Conservation (phyloP, 306 rosid species). For the Lithocarpus polystachyus region DNA sequence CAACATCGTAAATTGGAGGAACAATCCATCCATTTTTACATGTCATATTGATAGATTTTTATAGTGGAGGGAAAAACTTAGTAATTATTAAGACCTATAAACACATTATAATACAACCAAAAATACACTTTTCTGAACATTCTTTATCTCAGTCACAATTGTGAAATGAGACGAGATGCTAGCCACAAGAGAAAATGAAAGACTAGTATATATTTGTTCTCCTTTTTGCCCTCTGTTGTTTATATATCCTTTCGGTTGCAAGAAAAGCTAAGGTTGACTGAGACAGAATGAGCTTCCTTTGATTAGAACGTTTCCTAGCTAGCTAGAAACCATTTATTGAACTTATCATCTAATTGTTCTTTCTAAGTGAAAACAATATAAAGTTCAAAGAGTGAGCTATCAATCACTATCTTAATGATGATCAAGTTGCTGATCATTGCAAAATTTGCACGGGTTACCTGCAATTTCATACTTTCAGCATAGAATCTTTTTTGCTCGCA, state of each 20-base stretch:
- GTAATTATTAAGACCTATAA: not conserved
- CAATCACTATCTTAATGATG: not conserved
- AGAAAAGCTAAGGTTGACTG: not conserved
- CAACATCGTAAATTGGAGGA: too few relatives aligned
- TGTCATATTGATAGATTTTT: not conserved
- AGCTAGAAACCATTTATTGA: not conserved
- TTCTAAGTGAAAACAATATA: not conserved
- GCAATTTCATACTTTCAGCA: not conserved
- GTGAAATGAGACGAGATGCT: not conserved
- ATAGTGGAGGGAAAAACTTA: not conserved
- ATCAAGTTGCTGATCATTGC: not conserved
- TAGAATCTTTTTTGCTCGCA: not conserved
- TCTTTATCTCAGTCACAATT: not conserved
- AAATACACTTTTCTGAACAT: not conserved
- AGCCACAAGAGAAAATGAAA: not conserved
- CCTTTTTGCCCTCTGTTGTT: not conserved
- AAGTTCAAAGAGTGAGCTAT: not conserved
- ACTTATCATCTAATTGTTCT: not conserved
- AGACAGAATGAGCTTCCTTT: not conserved
- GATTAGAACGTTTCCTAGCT: not conserved
- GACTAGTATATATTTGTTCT: not conserved
- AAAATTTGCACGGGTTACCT: not conserved
- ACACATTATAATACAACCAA: not conserved
- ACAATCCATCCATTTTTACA: too few relatives aligned
- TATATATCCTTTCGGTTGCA: not conserved